phyloP scores from a whole-genome alignment of 1,139 yeast genomes.

The Hansenula sp. region DNA sequence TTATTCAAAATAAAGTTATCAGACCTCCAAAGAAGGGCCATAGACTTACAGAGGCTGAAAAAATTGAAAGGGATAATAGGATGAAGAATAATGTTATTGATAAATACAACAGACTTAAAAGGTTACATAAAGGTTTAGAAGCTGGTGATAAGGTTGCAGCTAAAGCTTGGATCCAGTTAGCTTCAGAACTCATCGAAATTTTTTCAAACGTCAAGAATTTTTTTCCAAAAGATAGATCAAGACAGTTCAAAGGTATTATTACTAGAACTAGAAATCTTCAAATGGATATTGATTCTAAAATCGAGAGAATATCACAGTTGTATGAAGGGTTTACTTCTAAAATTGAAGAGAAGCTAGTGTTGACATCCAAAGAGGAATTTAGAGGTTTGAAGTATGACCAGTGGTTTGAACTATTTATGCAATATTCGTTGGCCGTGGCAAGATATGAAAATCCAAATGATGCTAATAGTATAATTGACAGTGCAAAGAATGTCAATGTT shows the following conservation, averaged over 20 bases:
- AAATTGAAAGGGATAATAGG: slow-evolving; percentile 50
- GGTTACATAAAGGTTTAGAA: slow-evolving; percentile 51
- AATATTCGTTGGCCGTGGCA: slow-evolving; percentile 64
- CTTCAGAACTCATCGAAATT: slow-evolving; percentile 76
- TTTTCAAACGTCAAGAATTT: slow-evolving; percentile 74
- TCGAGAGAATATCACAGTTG: slow-evolving; percentile 61
- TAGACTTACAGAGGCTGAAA: slow-evolving; percentile 52
- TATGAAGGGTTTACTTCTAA: slow-evolving; percentile 56
- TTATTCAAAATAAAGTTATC: slow-evolving; percentile 30
- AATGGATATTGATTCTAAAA: slow-evolving; percentile 65
- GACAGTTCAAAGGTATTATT: slow-evolving; percentile 64
- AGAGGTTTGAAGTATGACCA: slow-evolving; percentile 72
- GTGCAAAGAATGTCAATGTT: slow-evolving; percentile 73
- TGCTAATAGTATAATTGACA: slow-evolving; percentile 66
- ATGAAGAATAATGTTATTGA: slow-evolving; percentile 60
- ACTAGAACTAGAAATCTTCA: slow-evolving; percentile 56
- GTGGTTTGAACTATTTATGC: slow-evolving; percentile 86
- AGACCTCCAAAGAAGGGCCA: slow-evolving; percentile 25
- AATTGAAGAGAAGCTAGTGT: slow-evolving; percentile 34
- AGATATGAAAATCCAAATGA: slow-evolving; percentile 60
- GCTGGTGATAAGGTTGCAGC: slow-evolving; percentile 59
- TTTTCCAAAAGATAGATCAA: slow-evolving; percentile 70
- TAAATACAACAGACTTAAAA: slow-evolving; percentile 56
- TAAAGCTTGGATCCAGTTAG: slow-evolving; percentile 79
- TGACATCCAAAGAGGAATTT: slow-evolving; percentile 44